These are phyloP conservation scores for Botrytis pseudocinerea DNA, from an alignment of 2,329 filamentous ascomycete species.

Conservation along the genomic window DNA sequence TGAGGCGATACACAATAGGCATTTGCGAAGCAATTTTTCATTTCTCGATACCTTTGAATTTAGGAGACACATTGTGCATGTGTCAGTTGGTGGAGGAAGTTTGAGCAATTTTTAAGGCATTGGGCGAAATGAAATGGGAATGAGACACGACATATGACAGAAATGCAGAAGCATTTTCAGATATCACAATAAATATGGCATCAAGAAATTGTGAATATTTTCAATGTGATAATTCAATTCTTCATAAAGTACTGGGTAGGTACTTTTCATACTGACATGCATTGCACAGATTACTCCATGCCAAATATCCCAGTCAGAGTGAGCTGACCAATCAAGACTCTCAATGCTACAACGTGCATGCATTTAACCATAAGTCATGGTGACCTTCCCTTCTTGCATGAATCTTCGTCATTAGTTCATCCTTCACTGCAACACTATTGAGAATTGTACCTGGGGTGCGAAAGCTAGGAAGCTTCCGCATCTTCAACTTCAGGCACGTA, in stretches of 20 bases:
- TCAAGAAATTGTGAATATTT: slow-evolving; percentile 4
- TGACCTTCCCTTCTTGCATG: slow-evolving; percentile 6
- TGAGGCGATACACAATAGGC: slow-evolving; percentile 35
- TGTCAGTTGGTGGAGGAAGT: slow-evolving; percentile 21
- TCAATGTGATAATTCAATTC: background rate
- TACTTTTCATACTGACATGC: background rate
- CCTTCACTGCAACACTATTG: background rate
- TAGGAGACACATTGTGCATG: slow-evolving; percentile 13
- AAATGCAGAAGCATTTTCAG: slow-evolving; percentile 21
- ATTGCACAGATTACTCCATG: background rate
- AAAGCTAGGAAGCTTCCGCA: background rate
- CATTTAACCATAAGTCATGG: background rate
- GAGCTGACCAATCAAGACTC: background rate
- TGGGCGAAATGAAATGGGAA: slow-evolving; percentile 12
- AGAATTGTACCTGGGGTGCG: background rate
- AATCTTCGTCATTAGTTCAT: background rate
- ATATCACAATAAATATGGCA: slow-evolving; percentile 18
- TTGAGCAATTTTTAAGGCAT: slow-evolving; percentile 14
- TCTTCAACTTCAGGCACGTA: background rate
- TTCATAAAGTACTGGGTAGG: background rate
- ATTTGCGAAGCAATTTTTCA: slow-evolving; percentile 30
- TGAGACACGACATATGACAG: slow-evolving; percentile 4
- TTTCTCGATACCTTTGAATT: slow-evolving; percentile 27
- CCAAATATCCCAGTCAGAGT: background rate
- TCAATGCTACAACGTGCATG: background rate